Base-by-base conservation (phyloP, 768 basidiomycete species). In the Boletus fagicola region DNA sequence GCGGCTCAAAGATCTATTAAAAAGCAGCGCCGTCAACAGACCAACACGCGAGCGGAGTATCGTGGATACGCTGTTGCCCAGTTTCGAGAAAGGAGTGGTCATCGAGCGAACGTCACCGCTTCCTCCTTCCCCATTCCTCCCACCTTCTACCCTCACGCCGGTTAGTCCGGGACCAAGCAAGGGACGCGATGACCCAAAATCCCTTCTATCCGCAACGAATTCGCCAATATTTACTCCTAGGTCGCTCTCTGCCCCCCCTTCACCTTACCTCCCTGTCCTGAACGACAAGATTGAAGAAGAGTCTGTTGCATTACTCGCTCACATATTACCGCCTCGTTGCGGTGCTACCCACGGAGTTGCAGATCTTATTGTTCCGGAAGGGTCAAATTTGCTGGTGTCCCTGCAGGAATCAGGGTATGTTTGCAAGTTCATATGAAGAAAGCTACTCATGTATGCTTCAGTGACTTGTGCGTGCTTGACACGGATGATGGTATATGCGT, bases 1-100 rank as follows among this genome's bases (percentile, higher is more conserved):
- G 53, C 86, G 84, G 62, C 76, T 93, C 59, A 90, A 88, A 66
- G 86, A 84, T 36, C 77, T 93, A 66, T 70, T 93, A 33, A 86
- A 84, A 63, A 83, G 81, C 11, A 79, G 69, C 54, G 72, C 74
- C 35, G 75, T 72, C 18, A 83, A 72, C 30, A 74, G 65, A 60
- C 55, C 56, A 15, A 2, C 48, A 10, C 68, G 66, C 49, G 70
- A 70, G 31, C 62, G 72, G 16, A 33, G 67, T 30, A 58, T 72
- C 30, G 65, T 64, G 20, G 80, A 79, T 18, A 53, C 70, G 31
- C 36, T 74, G 3, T 35, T 71, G 10, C 67, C 70, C 1, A 66
- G 57, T 10, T 65, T 72, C 26, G 76, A 78, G 2, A 74, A 67
- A 54, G 62, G 62, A 0, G 31, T 60, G 0, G 56, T 62, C 40